Percentiles rank a stretch among this genome's conserved stretches.
phyloP scores from a whole-genome alignment of 1,139 yeast genomes.

The Suhomyces wounanorum region DNA sequence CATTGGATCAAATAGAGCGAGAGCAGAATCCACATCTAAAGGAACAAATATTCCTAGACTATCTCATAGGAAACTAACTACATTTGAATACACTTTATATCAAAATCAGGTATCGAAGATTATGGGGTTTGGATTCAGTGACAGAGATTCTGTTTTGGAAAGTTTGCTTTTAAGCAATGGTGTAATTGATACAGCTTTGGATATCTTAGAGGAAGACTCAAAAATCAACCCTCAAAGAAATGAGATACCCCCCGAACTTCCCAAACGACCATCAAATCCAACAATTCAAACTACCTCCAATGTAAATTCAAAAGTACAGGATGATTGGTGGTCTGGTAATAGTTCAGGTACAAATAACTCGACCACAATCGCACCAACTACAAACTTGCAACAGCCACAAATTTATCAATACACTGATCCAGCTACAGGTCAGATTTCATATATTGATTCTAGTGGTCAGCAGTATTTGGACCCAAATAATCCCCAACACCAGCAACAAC shows the following conservation, averaged over 20 bases:
- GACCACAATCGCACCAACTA: neutral
- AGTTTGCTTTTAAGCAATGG: slow-evolving; percentile 53
- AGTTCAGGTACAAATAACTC: slow-evolving; percentile 10
- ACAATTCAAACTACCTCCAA: slow-evolving; percentile 1
- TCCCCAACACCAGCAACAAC: slow-evolving; percentile 53
- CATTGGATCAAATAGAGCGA: slow-evolving; percentile 16
- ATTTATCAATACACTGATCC: slow-evolving; percentile 67
- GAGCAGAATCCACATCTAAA: slow-evolving; percentile 18
- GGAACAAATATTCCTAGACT: slow-evolving; percentile 32
- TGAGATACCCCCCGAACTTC: slow-evolving; percentile 42
- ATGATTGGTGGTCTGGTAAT: slow-evolving; percentile 31
- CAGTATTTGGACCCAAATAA: slow-evolving; percentile 59
- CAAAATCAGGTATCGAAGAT: slow-evolving; percentile 42
- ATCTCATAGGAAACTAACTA: slow-evolving; percentile 45
- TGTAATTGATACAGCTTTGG: slow-evolving; percentile 49
- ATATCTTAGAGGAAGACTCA: slow-evolving; percentile 46
- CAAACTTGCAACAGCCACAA: slow-evolving; percentile 31
- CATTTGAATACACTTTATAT: slow-evolving; percentile 45
- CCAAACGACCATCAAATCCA: slow-evolving; percentile 38
- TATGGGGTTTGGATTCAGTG: slow-evolving; percentile 46
- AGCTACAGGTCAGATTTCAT: slow-evolving; percentile 58
- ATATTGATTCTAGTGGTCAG: slow-evolving; percentile 60
- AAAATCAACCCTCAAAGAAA: slow-evolving; percentile 37
- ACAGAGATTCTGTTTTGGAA: slow-evolving; percentile 51
- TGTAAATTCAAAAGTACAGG: slow-evolving; percentile 6